A percentile compares a stretch with the other conserved stretches of the same genome.
These are phyloP conservation scores for Diutina ranongensis DNA, from an alignment of 1,139 yeast species.

Conservation along the genomic window DNA sequence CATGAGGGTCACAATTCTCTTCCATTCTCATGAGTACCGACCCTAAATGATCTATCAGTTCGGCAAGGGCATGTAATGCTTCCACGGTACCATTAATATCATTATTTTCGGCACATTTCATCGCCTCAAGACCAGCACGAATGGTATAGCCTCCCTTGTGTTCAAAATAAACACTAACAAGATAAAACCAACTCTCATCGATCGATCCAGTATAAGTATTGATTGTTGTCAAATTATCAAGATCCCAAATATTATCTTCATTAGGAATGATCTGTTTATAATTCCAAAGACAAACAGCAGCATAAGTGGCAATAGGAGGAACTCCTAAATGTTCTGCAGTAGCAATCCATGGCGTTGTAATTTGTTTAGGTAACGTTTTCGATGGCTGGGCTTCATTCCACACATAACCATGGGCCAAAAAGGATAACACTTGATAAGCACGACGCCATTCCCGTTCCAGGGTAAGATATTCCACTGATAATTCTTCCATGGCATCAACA, in stretches of 20 bases:
- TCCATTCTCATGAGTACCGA: slow-evolving; percentile 72
- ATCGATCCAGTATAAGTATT: slow-evolving; percentile 82
- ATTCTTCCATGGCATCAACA: slow-evolving; percentile 47
- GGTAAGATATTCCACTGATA: slow-evolving; percentile 33
- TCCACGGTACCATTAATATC: slow-evolving; percentile 27
- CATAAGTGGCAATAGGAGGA: slow-evolving; percentile 83
- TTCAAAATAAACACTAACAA: slow-evolving; percentile 82
- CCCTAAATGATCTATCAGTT: slow-evolving; percentile 66
- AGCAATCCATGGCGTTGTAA: slow-evolving; percentile 59
- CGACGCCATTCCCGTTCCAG: slow-evolving; percentile 50
- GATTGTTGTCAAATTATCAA: slow-evolving; percentile 66
- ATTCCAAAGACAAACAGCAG: slow-evolving; percentile 85
- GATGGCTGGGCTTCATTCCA: slow-evolving; percentile 70
- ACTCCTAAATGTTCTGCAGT: slow-evolving; percentile 51
- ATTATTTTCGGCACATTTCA: slow-evolving; percentile 25
- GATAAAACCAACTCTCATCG: slow-evolving; percentile 90
- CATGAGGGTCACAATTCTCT: slow-evolving; percentile 92
- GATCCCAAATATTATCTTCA: slow-evolving; percentile 24
- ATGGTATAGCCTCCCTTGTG: slow-evolving; percentile 64
- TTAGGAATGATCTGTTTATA: slow-evolving; percentile 49
- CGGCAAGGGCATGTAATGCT: slow-evolving; percentile 56
- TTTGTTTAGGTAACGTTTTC: slow-evolving; percentile 53
- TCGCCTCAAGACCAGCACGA: slow-evolving; percentile 48
- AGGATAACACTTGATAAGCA: slow-evolving; percentile 70
- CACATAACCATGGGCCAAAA: slow-evolving; percentile 77